A percentile compares a stretch with the other conserved stretches of the same genome.
Evolutionary conservation across 805 yeast species (phyloP).

Genomic region (Cyberlindnera bimundalis): DNA sequence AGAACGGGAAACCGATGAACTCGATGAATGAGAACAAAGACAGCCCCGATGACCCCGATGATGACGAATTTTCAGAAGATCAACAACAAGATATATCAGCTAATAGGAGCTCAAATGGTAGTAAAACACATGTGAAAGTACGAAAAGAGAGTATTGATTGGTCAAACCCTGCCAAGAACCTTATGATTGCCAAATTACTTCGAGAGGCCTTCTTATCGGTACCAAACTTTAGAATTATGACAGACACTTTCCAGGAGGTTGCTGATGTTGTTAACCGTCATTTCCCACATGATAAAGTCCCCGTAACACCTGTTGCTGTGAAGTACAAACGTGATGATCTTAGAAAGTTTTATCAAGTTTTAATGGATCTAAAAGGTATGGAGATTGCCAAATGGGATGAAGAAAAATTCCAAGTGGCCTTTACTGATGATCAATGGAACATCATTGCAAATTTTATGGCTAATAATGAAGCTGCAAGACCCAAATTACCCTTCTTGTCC

Average conservation of each 20-base stretch:
- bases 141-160: constrained; percentile 9
- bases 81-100: neutral
- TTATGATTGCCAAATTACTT: constrained; percentile 7
- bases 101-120: neutral
- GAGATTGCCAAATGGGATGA: constrained; percentile 13
- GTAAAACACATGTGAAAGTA: neutral
- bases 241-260: constrained; percentile 3
- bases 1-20: neutral
- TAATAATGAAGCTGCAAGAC: neutral
- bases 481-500: constrained; percentile 1
- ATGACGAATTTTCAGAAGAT: constrained; percentile 2
- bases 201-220: constrained; percentile 1
- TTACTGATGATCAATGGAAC: constrained; percentile 11
- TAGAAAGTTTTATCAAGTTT: constrained; percentile 8
- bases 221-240: constrained; percentile 4
- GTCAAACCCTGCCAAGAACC: constrained; percentile 10
- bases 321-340: constrained; percentile 12
- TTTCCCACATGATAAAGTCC: constrained; percentile 8
- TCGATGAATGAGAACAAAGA: neutral
- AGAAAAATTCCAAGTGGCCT: constrained; percentile 6
- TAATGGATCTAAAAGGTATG: constrained; percentile 10
- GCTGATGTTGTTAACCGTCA: constrained; percentile 4
- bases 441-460: constrained; percentile 6
- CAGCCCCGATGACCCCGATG: neutral
- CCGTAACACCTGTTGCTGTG: constrained; percentile 1